Conservation (phyloP, 768 basidiomycete genomes). For the Suillus alpinus region DNA sequence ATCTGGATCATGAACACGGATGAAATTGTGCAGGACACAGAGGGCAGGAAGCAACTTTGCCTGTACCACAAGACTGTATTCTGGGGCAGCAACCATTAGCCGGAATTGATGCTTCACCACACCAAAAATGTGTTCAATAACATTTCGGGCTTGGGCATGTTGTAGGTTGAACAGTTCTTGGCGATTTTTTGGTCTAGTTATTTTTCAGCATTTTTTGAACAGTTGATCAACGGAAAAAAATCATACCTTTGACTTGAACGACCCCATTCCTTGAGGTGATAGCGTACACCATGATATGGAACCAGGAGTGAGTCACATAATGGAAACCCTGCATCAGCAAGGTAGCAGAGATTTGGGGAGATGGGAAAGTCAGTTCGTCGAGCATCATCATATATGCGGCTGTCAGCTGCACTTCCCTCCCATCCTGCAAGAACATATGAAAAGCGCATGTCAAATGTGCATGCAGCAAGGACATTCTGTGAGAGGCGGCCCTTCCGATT, state of each 20-base stretch:
- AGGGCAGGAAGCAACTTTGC: slow-evolving; percentile 3
- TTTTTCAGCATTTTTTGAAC: too few relatives aligned
- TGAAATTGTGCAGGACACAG: slow-evolving; percentile 4
- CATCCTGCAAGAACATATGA: slow-evolving; percentile 25
- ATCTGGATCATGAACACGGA: background rate
- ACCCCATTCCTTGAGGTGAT: slow-evolving; percentile 37
- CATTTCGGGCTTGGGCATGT: slow-evolving; percentile 20
- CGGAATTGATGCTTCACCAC: background rate
- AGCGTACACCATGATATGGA: slow-evolving; percentile 23
- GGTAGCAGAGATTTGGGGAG: slow-evolving; percentile 18
- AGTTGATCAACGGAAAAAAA: too few relatives aligned
- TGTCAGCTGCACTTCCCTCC: slow-evolving; percentile 28
- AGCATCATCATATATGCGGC: slow-evolving; percentile 17
- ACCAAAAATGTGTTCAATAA: slow-evolving; percentile 17
- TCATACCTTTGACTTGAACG: too few relatives aligned
- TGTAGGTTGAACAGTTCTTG: slow-evolving; percentile 26
- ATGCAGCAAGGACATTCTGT: slow-evolving; percentile 25
- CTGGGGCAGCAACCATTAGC: background rate
- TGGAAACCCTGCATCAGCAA: slow-evolving; percentile 29
- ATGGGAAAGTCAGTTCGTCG: slow-evolving; percentile 8
- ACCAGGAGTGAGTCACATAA: slow-evolving; percentile 8
- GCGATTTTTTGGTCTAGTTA: slow-evolving; percentile 12
- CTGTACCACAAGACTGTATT: background rate
- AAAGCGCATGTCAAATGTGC: slow-evolving; percentile 20
- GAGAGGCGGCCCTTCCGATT: slow-evolving; percentile 25